Conservation (phyloP, 202 grass and related monocot species). For the Cymbopogon flexuosus region DNA sequence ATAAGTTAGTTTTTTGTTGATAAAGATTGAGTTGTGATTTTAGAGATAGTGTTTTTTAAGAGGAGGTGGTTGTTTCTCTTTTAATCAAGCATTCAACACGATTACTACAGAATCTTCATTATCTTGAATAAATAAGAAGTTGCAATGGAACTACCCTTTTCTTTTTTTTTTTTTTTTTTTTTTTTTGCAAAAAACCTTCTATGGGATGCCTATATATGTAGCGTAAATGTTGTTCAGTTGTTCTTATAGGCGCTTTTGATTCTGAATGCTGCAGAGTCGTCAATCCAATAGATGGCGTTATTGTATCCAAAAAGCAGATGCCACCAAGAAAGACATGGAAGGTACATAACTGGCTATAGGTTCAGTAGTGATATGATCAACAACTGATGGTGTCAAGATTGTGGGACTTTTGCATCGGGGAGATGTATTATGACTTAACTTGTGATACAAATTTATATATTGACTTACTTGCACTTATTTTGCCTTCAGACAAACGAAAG, state of each 20-base stretch:
- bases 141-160: background rate
- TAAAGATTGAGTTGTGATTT: background rate
- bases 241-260: conserved; percentile 31
- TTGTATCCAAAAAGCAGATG: conserved; percentile 72
- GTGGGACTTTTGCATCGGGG: background rate
- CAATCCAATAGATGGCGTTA: conserved; percentile 62
- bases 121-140: background rate
- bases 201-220: background rate
- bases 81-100: background rate
- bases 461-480: conserved; percentile 22
- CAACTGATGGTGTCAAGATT: conserved; percentile 1
- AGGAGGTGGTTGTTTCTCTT: background rate
- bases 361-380: conserved; percentile 23
- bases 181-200: background rate
- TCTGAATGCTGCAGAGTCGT: conserved; percentile 61
- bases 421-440: conserved; percentile 18
- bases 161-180: too few species aligned
- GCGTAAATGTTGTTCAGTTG: background rate
- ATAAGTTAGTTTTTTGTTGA: background rate
- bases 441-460: conserved; percentile 16
- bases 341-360: conserved; percentile 46
- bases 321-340: conserved; percentile 84
- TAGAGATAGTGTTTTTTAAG: background rate
- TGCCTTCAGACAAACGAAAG: conserved; percentile 73
- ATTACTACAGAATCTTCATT: background rate